phyloP scores from a whole-genome alignment of 352 stramenopile genomes.

The Phytophthora litchii region DNA sequence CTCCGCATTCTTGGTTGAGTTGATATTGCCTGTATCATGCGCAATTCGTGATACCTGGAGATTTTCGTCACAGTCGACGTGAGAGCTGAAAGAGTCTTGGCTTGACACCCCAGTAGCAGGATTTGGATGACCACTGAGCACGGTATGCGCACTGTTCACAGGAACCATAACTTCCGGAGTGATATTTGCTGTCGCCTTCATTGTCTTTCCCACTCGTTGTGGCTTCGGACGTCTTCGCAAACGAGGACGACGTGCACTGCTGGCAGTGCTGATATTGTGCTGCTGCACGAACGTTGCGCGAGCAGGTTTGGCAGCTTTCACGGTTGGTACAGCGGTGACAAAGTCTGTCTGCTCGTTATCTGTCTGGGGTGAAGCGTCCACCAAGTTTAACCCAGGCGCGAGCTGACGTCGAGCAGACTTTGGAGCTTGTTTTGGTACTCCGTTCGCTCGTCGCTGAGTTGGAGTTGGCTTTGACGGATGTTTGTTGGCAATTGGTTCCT shows the following conservation, averaged over 20 bases:
- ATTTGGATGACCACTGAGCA: slow-evolving; percentile 9
- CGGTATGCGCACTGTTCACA: background rate
- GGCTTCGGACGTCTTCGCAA: slow-evolving; percentile 33
- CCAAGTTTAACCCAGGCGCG: slow-evolving; percentile 22
- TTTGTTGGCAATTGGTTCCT: slow-evolving; percentile 12
- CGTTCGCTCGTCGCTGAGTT: slow-evolving; percentile 18
- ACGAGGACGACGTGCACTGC: slow-evolving; percentile 15
- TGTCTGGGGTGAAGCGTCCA: slow-evolving; percentile 21
- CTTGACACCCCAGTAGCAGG: slow-evolving; percentile 6
- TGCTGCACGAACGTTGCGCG: background rate
- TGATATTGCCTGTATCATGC: background rate
- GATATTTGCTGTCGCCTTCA: slow-evolving; percentile 1
- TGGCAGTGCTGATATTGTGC: background rate
- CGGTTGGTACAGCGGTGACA: slow-evolving; percentile 1
- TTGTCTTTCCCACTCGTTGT: slow-evolving; percentile 31
- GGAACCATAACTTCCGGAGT: background rate
- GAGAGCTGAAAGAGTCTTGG: slow-evolving; percentile 26
- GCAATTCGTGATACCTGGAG: slow-evolving; percentile 1
- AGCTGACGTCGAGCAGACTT: slow-evolving; percentile 33
- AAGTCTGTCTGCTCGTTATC: slow-evolving; percentile 26
- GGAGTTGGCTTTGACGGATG: slow-evolving; percentile 13
- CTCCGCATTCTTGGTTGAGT: background rate
- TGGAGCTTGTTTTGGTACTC: slow-evolving; percentile 14
- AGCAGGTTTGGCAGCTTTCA: background rate
- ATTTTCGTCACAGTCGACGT: slow-evolving; percentile 28